phyloP scores from a whole-genome alignment of 148 eudicot species.

The Cornus florida region DNA sequence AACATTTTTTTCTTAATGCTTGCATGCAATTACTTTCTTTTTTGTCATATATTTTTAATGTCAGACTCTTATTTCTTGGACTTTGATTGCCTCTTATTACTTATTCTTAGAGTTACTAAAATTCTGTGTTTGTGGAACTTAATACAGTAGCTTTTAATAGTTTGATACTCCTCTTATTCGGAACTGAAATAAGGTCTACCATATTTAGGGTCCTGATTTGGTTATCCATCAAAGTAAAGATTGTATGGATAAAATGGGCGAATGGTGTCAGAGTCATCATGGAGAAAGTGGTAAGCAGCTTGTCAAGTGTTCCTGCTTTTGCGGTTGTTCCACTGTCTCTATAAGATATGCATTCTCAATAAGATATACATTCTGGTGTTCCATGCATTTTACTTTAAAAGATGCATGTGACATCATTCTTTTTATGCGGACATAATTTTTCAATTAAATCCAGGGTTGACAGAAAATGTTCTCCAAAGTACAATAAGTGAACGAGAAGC shows the following conservation, averaged over 20 bases:
- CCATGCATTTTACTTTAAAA: neutral
- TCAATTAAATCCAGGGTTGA: slow-evolving; percentile 57
- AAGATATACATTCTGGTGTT: neutral
- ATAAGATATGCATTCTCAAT: neutral
- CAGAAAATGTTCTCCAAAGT: slow-evolving; percentile 70
- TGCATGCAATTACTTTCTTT: slow-evolving; percentile 1
- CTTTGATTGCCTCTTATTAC: neutral
- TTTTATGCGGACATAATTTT: slow-evolving; percentile 10
- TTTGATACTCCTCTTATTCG: slow-evolving; percentile 3
- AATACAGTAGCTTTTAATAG: neutral
- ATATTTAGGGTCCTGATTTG: slow-evolving; percentile 80
- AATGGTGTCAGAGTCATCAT: slow-evolving; percentile 89
- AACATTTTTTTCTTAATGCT: neutral
- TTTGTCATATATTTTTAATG: neutral
- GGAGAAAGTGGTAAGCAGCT: slow-evolving; percentile 77
- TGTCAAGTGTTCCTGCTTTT: slow-evolving; percentile 1
- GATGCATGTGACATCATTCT: neutral
- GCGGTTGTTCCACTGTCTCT: slow-evolving; percentile 8
- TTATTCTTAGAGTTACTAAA: neutral
- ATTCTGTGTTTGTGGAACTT: neutral
- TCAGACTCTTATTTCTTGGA: neutral
- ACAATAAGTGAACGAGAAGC: slow-evolving; percentile 70
- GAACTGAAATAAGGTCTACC: slow-evolving; percentile 5
- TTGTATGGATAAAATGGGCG: slow-evolving; percentile 77
- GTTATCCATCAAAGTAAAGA: slow-evolving; percentile 82